Percentiles rank a stretch among this genome's conserved stretches.
Conservation (phyloP, 192 early-diverging fungal species). For the Geranomyces variabilis region DNA sequence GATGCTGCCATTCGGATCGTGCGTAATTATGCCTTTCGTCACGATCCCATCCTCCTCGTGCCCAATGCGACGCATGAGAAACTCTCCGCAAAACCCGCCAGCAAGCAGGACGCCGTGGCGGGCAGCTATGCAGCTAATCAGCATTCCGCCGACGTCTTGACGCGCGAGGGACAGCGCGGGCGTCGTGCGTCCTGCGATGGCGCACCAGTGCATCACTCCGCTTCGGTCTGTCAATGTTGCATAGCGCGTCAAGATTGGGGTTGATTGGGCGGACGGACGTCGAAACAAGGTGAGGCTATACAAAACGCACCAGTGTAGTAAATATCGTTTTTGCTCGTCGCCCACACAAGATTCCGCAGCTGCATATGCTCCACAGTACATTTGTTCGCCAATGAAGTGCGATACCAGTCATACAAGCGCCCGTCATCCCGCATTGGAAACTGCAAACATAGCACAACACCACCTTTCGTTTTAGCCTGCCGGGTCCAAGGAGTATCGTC, state of each 20-base stretch:
- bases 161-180: conserved; percentile 18
- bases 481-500: not conserved
- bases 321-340: conserved; percentile 61
- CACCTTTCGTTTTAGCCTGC: not conserved
- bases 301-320: too few relatives aligned
- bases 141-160: conserved; percentile 35
- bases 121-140: conserved; percentile 59
- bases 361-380: conserved; percentile 66
- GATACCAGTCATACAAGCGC: conserved; percentile 52
- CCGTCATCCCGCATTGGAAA: conserved; percentile 38
- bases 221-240: conserved; percentile 13
- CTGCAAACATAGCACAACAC: conserved; percentile 14
- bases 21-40: conserved; percentile 40
- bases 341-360: conserved; percentile 64
- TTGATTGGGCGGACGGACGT: not conserved
- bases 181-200: not conserved
- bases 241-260: conserved; percentile 1
- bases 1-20: conserved; percentile 57
- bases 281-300: conserved; percentile 28
- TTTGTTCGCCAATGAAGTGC: conserved; percentile 46
- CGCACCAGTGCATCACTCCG: conserved; percentile 35
- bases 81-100: conserved; percentile 45
- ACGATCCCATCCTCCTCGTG: not conserved
- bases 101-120: conserved; percentile 46
- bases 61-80: not conserved